Evolutionary conservation across 164 flowering plant species (phyloP).

Genomic region (Brasenia schreberi): DNA sequence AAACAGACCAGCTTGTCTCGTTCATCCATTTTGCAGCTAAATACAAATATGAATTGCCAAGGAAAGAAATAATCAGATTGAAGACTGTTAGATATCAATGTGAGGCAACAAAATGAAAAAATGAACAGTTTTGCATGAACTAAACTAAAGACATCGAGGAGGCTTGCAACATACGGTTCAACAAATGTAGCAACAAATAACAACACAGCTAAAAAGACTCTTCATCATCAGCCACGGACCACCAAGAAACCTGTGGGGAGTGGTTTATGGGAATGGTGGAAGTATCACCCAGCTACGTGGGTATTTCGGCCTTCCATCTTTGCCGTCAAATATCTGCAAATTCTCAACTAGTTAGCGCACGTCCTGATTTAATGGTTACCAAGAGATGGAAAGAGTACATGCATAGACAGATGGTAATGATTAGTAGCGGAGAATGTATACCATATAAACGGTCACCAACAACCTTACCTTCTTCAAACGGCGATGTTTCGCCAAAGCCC

Average conservation of each 20-base stretch:
- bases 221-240: neutral
- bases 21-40: too few relatives aligned
- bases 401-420: neutral
- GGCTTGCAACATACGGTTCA: neutral
- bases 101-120: neutral
- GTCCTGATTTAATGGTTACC: neutral
- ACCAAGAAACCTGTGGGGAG: neutral
- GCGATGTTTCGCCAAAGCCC: conserved; percentile 92
- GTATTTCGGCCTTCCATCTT: conserved; percentile 83
- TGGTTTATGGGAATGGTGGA: conserved; percentile 64
- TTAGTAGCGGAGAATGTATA: too few relatives aligned
- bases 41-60: too few relatives aligned
- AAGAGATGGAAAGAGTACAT: neutral
- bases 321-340: conserved; percentile 85
- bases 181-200: neutral
- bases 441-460: neutral
- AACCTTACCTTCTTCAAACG: conserved; percentile 61
- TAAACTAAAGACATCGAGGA: neutral
- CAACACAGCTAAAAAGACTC: neutral
- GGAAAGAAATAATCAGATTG: too few relatives aligned
- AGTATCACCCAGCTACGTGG: conserved; percentile 90
- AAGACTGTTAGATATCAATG: too few relatives aligned
- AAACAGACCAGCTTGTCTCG: too few relatives aligned
- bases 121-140: neutral
- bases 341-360: too few relatives aligned